phyloP scores from a whole-genome alignment of 305 asterid species.

The Fraxinus sp. region DNA sequence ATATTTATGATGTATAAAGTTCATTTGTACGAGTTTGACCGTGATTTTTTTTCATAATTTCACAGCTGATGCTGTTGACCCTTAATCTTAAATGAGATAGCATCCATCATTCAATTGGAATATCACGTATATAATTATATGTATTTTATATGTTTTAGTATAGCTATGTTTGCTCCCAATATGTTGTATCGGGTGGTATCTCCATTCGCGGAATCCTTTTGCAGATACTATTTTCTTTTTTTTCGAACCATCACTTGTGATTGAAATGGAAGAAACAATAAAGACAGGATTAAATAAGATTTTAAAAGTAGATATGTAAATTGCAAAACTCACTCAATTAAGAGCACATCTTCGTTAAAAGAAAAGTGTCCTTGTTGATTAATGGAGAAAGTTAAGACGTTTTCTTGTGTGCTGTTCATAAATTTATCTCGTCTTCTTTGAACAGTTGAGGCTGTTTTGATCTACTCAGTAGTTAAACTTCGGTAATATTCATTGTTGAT shows the following conservation, averaged over 20 bases:
- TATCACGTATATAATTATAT: not conserved
- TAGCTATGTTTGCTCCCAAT: not conserved
- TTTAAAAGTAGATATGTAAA: not conserved
- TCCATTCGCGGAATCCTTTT: not conserved
- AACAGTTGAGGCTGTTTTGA: not conserved
- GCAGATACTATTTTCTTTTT: not conserved
- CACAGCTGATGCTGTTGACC: not conserved
- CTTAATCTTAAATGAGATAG: not conserved
- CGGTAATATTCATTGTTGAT: not conserved
- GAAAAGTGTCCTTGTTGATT: not conserved
- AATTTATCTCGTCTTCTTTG: not conserved
- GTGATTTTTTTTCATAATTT: not conserved
- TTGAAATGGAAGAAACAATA: not conserved
- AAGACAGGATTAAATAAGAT: not conserved
- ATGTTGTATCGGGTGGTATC: not conserved
- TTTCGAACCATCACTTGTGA: not conserved
- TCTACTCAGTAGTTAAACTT: not conserved
- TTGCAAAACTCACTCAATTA: not conserved
- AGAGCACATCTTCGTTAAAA: not conserved
- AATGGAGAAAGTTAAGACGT: not conserved
- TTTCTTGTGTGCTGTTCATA: not conserved
- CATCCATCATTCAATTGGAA: not conserved
- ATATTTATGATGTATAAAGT: not conserved
- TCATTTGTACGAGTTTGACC: not conserved
- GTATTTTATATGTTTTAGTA: not conserved